Evolutionary conservation across 2,329 filamentous ascomycete species (phyloP), one percentile per base, ranked within the genome.

Genomic region (Neofusicoccum ribis): DNA sequence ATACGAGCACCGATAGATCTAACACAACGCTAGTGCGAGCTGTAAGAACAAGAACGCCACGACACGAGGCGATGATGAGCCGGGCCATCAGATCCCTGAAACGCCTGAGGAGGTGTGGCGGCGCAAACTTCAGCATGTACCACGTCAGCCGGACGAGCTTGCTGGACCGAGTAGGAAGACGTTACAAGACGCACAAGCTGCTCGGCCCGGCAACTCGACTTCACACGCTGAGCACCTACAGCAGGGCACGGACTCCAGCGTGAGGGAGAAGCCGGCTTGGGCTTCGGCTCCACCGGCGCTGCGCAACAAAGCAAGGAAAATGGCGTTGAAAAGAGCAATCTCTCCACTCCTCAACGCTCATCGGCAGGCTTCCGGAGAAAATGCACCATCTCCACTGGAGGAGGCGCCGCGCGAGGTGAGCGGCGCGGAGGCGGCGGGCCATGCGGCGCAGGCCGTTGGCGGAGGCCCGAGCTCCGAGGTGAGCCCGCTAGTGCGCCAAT

Each of bases 401-500:
- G 27, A 31, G 5, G 27, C 27, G 27, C 27, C 27, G 5, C 6
- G 23, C 12, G 14, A 44, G 23, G 23, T 6, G 8, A n/a, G 46
- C 6, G 23, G 2, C 9, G 39, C 15, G 23, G 20, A 15, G 15
- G 15, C 41, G 15, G 15, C 41, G 27, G 41, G 20, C 31, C 15
- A 52, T 14, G 31, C 41, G 27, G 17, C 8, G 31, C n/a, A 12
- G 43, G 39, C 41, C 6, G 2, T 6, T 31, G 23, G 39, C 39
- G 27, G 31, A n/a, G 56, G 56, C 43, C 56, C 56, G 56, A 60
- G 56, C 56, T 46, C n/a, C 31, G 56, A 37, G 41, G 43, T 41
- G n/a, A 47, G 31, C 54, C 23, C 15, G 34, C 27, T 23, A 47
- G 56, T 9, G 43, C 31, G 41, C 56, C 56, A 31, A 37, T 17